Percentiles rank a stretch among this genome's conserved stretches.
Evolutionary conservation across 345 rosid genomes (phyloP).

Genomic region (Viola odorata): DNA sequence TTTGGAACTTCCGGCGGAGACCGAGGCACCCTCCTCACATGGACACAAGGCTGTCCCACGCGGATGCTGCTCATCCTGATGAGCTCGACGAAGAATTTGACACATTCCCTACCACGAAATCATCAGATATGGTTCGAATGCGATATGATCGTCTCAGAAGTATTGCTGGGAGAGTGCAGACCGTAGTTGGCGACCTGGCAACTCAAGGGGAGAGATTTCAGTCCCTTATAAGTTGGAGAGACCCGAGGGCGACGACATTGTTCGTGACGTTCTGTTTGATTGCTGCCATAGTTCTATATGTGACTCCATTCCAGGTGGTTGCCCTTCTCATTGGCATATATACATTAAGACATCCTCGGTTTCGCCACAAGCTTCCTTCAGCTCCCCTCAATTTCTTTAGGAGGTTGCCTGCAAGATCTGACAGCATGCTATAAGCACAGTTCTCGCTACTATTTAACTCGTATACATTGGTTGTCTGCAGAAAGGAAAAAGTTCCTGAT

Average conservation of each 20-base stretch:
- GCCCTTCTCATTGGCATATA: constrained; percentile 24
- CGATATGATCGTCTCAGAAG: constrained; percentile 27
- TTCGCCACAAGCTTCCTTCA: constrained; percentile 30
- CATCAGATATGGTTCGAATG: constrained; percentile 23
- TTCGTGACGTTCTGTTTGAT: constrained; percentile 24
- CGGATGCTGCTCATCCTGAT: too few relatives aligned
- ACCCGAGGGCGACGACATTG: constrained; percentile 28
- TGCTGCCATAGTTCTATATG: constrained; percentile 24
- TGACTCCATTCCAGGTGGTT: constrained; percentile 27
- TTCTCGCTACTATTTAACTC: neutral
- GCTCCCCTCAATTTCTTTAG: constrained; percentile 27
- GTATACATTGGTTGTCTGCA: neutral
- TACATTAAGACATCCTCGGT: constrained; percentile 24
- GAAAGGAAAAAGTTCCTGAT: too few relatives aligned
- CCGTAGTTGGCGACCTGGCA: constrained; percentile 27
- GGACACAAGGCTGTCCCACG: too few relatives aligned
- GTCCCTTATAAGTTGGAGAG: constrained; percentile 30
- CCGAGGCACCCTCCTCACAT: constrained; percentile 16
- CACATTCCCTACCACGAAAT: constrained; percentile 22
- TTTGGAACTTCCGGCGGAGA: constrained; percentile 29
- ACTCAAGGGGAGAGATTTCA: constrained; percentile 31
- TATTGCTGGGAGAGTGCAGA: constrained; percentile 28
- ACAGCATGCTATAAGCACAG: constrained; percentile 22
- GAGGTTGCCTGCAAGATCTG: constrained; percentile 29
- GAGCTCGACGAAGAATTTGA: too few relatives aligned